A percentile compares a stretch with the other conserved stretches of the same genome.
These are phyloP conservation scores for Mycogone perniciosa DNA, from an alignment of 2,329 filamentous ascomycete species.

Conservation along the genomic window DNA sequence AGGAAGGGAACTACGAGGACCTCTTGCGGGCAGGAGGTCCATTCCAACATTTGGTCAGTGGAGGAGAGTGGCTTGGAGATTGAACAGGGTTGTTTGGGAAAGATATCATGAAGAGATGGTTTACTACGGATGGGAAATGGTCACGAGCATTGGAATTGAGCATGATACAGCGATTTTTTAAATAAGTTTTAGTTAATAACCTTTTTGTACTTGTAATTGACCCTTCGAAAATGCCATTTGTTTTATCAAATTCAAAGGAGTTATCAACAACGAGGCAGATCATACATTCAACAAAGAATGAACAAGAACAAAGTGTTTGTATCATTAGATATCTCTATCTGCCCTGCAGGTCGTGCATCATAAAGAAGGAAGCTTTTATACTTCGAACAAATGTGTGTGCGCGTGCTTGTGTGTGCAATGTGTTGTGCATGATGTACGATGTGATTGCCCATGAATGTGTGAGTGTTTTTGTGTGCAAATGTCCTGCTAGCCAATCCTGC, in stretches of 20 bases:
- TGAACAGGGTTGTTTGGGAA: not conserved
- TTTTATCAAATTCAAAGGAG: too few species aligned
- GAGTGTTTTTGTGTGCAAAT: not conserved
- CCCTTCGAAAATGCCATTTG: too few species aligned
- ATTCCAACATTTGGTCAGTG: slow-evolving; percentile 43
- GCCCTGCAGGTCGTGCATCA: not conserved
- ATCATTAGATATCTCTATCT: slow-evolving; percentile 2
- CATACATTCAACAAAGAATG: not conserved
- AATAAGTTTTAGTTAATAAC: too few species aligned
- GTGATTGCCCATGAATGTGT: not conserved
- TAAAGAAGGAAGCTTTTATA: not conserved
- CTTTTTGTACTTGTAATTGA: too few species aligned
- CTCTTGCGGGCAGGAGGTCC: slow-evolving; percentile 42
- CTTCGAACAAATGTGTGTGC: not conserved
- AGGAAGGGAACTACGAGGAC: slow-evolving; percentile 60
- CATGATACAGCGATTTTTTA: too few species aligned
- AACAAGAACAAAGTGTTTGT: not conserved
- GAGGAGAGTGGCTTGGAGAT: slow-evolving; percentile 17
- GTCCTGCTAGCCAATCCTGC: too few species aligned
- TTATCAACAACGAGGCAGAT: too few species aligned
- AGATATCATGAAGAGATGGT: not conserved
- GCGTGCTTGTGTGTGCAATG: too few species aligned
- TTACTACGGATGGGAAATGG: not conserved
- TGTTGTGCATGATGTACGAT: not conserved
- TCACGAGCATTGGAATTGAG: too few species aligned